These are phyloP conservation scores for Calcarisporium arbuscula DNA, from an alignment of 2,329 filamentous ascomycete genomes.

Conservation along the genomic window DNA sequence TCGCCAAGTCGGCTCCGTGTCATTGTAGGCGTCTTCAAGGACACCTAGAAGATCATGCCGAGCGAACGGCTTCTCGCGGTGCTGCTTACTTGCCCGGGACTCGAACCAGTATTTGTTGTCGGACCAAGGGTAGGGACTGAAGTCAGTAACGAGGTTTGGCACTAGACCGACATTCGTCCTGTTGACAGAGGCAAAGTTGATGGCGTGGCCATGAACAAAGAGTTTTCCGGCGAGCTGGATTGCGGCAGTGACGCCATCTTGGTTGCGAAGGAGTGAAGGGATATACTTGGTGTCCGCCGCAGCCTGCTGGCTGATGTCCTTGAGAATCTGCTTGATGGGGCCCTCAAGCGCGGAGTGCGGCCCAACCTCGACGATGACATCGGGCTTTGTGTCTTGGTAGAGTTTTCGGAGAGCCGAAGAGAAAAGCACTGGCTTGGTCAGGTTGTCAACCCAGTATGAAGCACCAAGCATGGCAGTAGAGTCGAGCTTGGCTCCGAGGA, in stretches of 20 bases:
- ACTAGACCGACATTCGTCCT: slow-evolving; percentile 17
- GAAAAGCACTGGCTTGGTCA: slow-evolving; percentile 35
- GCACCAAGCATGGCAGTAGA: slow-evolving; percentile 28
- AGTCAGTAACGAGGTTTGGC: slow-evolving; percentile 30
- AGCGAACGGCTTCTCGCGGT: slow-evolving; percentile 31
- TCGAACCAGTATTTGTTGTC: slow-evolving; percentile 43
- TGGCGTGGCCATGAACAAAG: slow-evolving; percentile 35
- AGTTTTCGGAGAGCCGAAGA: slow-evolving; percentile 28
- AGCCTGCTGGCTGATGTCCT: slow-evolving; percentile 33
- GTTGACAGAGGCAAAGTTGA: slow-evolving; percentile 42
- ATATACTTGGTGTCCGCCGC: slow-evolving; percentile 34
- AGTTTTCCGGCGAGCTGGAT: slow-evolving; percentile 38
- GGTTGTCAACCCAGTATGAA: slow-evolving; percentile 40
- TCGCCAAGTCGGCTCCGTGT: slow-evolving; percentile 42
- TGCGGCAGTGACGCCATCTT: slow-evolving; percentile 39
- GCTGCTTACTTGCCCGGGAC: slow-evolving; percentile 34
- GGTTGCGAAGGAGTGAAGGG: slow-evolving; percentile 43
- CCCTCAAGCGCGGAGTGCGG: slow-evolving; percentile 44
- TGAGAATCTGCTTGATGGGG: slow-evolving; percentile 44
- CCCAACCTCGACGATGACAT: slow-evolving; percentile 37
- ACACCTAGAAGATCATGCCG: slow-evolving; percentile 42
- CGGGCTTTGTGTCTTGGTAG: slow-evolving; percentile 18
- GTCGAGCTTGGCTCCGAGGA: slow-evolving; percentile 33
- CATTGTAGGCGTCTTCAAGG: slow-evolving; percentile 35
- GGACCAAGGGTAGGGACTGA: slow-evolving; percentile 43